Percentiles rank a stretch among this genome's conserved stretches.
Conservation (phyloP, 768 basidiomycete genomes). For the Pleurotus tuoliensis region DNA sequence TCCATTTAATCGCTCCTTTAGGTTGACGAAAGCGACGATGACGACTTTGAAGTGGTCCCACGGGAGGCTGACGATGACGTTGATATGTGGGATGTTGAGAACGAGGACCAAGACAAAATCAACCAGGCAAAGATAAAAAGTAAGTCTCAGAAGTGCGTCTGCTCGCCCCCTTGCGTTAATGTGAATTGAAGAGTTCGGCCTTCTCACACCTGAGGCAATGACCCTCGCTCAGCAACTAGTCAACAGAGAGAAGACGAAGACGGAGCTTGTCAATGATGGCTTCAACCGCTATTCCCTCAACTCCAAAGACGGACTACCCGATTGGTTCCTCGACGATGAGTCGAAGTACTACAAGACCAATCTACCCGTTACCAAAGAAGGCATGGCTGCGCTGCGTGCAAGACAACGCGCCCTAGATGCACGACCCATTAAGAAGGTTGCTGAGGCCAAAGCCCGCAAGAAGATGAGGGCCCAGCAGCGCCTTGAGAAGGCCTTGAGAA, state of each 20-base stretch:
- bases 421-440: conserved; percentile 97
- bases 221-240: conserved; percentile 88
- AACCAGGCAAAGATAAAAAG: conserved; percentile 66
- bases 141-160: conserved; percentile 28
- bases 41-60: conserved; percentile 78
- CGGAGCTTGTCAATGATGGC: conserved; percentile 88
- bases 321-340: conserved; percentile 98
- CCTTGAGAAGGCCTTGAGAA: conserved; percentile 91
- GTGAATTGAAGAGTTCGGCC: conserved; percentile 58
- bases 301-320: conserved; percentile 85
- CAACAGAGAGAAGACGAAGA: conserved; percentile 85
- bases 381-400: conserved; percentile 76
- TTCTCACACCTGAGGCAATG: conserved; percentile 86
- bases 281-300: conserved; percentile 93
- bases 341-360: conserved; percentile 89
- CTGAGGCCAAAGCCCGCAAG: conserved; percentile 97
- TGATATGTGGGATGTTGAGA: conserved; percentile 78
- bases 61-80: conserved; percentile 54
- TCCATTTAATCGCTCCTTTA: conserved; percentile 6
- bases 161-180: neutral
- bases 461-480: conserved; percentile 84
- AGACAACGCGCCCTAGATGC: conserved; percentile 94
- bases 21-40: conserved; percentile 34
- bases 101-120: conserved; percentile 68
- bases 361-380: conserved; percentile 96